Conservation (phyloP, 345 rosid species). For the Linum usitatissimum region DNA sequence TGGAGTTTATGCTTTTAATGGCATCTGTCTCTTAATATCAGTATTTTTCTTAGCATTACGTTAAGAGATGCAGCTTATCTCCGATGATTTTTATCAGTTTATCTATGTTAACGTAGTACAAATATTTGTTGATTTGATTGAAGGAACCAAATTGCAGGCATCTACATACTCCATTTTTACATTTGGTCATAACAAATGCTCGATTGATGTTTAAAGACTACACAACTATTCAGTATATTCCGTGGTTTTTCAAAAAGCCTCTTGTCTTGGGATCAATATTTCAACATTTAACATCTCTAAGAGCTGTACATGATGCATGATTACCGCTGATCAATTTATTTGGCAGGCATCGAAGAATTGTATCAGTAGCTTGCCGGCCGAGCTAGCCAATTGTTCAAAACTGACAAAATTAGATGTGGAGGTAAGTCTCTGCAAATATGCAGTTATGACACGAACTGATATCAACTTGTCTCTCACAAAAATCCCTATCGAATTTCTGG, state of each 20-base stretch:
- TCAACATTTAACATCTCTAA: neutral
- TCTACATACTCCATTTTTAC: neutral
- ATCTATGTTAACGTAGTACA: neutral
- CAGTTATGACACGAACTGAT: neutral
- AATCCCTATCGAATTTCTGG: neutral
- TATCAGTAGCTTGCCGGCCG: conserved; percentile 56
- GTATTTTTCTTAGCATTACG: neutral
- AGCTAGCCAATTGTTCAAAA: conserved; percentile 56
- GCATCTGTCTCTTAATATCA: neutral
- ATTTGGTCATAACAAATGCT: neutral
- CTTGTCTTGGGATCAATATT: neutral
- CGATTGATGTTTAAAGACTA: neutral
- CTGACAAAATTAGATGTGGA: conserved; percentile 70
- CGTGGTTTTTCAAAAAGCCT: neutral
- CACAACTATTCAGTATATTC: neutral
- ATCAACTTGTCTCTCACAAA: neutral
- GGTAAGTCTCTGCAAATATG: conserved; percentile 29
- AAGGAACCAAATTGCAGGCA: neutral
- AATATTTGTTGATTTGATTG: neutral
- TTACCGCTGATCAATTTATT: conserved; percentile 10
- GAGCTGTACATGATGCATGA: neutral
- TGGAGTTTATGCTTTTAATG: neutral
- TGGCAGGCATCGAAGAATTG: conserved; percentile 70
- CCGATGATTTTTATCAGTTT: neutral
- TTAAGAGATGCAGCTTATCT: no score